Evolutionary conservation across 106 monocot genomes (phyloP).

Genomic region (Posidonia australis): DNA sequence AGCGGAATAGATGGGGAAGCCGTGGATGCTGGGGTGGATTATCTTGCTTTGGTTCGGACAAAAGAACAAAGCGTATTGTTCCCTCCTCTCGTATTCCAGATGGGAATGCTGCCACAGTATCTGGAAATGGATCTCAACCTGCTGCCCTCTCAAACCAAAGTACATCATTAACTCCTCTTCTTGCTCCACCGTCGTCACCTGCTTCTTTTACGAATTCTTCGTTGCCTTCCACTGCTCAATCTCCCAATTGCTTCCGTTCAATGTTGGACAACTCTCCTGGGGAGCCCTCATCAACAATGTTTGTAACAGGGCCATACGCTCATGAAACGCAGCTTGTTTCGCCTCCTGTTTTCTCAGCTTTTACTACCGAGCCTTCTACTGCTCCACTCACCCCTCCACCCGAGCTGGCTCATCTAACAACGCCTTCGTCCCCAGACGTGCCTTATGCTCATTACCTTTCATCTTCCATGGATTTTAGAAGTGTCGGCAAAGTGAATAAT

Average conservation of each 20-base stretch:
- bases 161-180: conserved; percentile 44
- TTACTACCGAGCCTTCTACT: conserved; percentile 89
- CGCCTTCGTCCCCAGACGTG: conserved; percentile 91
- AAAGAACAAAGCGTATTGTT: conserved; percentile 69
- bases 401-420: conserved; percentile 78
- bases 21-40: conserved; percentile 62
- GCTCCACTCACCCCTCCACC: conserved; percentile 92
- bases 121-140: conserved; percentile 41
- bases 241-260: conserved; percentile 73
- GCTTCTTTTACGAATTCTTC: conserved; percentile 88
- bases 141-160: conserved; percentile 41
- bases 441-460: conserved; percentile 82
- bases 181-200: conserved; percentile 95
- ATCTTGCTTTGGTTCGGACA: conserved; percentile 80
- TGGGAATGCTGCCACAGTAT: conserved; percentile 37
- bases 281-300: conserved; percentile 65
- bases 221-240: conserved; percentile 76
- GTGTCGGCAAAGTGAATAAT: conserved; percentile 31
- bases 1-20: conserved; percentile 51
- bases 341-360: conserved; percentile 93
- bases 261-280: conserved; percentile 67
- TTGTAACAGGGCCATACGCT: conserved; percentile 84
- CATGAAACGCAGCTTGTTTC: conserved; percentile 90
- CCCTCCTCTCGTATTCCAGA: conserved; percentile 77
- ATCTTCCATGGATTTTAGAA: conserved; percentile 48